A percentile compares a stretch with the other conserved stretches of the same genome.
These are phyloP conservation scores for Penicillium sp. DNA, from an alignment of 2,329 filamentous ascomycete species.

Conservation along the genomic window DNA sequence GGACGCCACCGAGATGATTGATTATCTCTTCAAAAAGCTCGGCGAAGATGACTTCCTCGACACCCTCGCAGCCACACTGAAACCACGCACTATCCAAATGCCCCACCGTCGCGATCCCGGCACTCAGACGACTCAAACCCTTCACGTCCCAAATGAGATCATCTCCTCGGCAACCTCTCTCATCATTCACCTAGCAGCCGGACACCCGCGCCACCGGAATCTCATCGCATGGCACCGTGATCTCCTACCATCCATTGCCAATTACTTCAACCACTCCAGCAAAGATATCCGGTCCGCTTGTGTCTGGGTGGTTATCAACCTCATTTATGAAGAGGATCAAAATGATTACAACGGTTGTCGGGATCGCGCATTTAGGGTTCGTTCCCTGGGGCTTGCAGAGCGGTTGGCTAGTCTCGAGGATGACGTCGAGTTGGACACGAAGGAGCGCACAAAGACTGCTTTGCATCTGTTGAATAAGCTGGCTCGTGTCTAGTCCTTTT, in stretches of 20 bases:
- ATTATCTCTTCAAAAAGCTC: constrained; percentile 72
- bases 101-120: constrained; percentile 32
- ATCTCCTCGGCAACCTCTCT: constrained; percentile 75
- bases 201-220: constrained; percentile 71
- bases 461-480: constrained; percentile 61
- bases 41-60: constrained; percentile 75
- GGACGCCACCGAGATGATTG: constrained; percentile 68
- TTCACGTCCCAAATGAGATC: constrained; percentile 56
- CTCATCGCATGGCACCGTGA: constrained; percentile 72
- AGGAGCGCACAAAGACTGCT: constrained; percentile 78
- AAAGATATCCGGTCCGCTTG: constrained; percentile 71
- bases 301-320: constrained; percentile 79
- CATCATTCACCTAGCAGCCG: constrained; percentile 83
- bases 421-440: constrained; percentile 75
- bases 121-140: constrained; percentile 27
- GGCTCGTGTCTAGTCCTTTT: constrained; percentile 1
- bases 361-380: constrained; percentile 65
- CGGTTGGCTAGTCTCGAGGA: constrained; percentile 61
- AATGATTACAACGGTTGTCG: constrained; percentile 62
- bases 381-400: constrained; percentile 65
- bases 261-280: constrained; percentile 69
- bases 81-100: constrained; percentile 44
- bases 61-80: constrained; percentile 74
- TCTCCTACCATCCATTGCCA: constrained; percentile 67
- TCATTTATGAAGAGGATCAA: constrained; percentile 76